phyloP scores from a whole-genome alignment of 148 eudicot species.

The Vaccinium corymbosum region DNA sequence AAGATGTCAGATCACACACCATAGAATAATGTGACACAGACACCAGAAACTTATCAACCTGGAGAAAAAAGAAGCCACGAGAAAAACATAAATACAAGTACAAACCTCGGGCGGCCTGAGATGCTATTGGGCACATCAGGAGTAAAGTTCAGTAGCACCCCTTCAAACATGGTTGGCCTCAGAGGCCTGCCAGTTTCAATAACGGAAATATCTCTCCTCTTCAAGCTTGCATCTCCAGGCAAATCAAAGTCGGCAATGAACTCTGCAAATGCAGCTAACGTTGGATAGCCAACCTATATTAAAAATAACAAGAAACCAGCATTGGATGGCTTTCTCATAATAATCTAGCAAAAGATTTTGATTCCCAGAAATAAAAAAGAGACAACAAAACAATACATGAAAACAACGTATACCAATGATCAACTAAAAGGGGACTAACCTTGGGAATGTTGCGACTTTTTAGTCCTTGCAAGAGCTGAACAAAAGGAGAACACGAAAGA shows the following conservation, averaged over 20 bases:
- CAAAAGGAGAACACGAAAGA: constrained; percentile 87
- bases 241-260: constrained; percentile 64
- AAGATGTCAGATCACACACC: background rate
- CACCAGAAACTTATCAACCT: background rate
- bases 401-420: background rate
- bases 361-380: background rate
- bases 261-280: constrained; percentile 67
- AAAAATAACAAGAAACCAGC: background rate
- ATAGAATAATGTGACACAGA: constrained; percentile 2
- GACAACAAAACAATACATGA: background rate
- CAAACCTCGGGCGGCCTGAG: constrained; percentile 80
- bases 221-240: constrained; percentile 43
- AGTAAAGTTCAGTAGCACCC: constrained; percentile 70
- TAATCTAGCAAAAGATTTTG: background rate
- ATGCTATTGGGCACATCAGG: constrained; percentile 75
- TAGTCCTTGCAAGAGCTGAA: constrained; percentile 70
- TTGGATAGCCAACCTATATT: constrained; percentile 67
- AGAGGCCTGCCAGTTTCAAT: constrained; percentile 76
- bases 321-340: background rate
- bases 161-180: constrained; percentile 78
- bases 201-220: constrained; percentile 44
- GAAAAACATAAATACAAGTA: background rate
- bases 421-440: constrained; percentile 29
- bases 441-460: constrained; percentile 55
- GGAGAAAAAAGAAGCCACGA: background rate